Base-by-base conservation (phyloP, 306 rosid species). In the Lathyrus aphaca region DNA sequence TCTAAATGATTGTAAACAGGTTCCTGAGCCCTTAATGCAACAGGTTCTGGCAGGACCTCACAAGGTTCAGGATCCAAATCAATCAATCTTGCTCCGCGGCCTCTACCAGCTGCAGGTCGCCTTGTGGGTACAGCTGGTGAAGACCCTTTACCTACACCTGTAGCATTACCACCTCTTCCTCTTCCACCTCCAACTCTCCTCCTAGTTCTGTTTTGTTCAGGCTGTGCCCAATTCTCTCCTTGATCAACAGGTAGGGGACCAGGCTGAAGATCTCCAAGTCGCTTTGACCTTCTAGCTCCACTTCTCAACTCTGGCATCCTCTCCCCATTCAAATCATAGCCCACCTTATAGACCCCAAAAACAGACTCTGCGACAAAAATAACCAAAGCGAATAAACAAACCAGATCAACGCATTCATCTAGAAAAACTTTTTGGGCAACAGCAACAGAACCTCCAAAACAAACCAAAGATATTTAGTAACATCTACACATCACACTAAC, bases 291-390 rank as follows among this genome's bases (percentile, higher is more conserved):
- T 74, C 97, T 85, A 72, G 96, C 96, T 87, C 96, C 97, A 77
- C 96, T 92, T 80, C 96, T 92, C 90, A 92, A 84, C 90, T 92
- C 97, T 78, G 96, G 97, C 97, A 92, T 92, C 87, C 87, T 92
- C 97, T 89, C 84, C 90, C 97, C 96, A 92, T 89, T 90, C 97
- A 89, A 86, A 84, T 87, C 96, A 86, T 85, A 81, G 87, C 80
- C 86, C 85, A 77, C 88, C 63, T 69, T 13, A 77, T 65, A 72
- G 49, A 80, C 60, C 81, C 78, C 43, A 38, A n/a, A 46, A 53
- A 51, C 35, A 27, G 39, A 60, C 45, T 74, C 89, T 82, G 88
- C 84, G 74, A 74, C n/a, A 25, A 45, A 30, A 78, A 74, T 64
- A 58, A 30, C 3, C 68, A 74, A 46, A 76, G 43, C 54, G 55